phyloP scores from a whole-genome alignment of 192 early-diverging fungal genomes.

The Radiomyces spectabilis region DNA sequence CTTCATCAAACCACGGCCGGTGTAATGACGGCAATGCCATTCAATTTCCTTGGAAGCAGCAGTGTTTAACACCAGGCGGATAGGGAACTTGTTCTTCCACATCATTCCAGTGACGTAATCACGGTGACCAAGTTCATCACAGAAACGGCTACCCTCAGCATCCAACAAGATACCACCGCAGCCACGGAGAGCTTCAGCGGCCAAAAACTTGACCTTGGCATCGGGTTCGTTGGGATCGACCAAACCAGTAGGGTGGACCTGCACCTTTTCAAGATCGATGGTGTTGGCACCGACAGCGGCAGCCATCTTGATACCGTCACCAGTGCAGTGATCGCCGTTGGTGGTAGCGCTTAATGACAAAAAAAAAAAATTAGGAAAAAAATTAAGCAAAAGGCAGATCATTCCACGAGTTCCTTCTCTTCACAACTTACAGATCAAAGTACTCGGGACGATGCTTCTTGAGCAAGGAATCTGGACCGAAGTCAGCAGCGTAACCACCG shows the following conservation, averaged over 20 bases:
- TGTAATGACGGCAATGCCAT: constrained; percentile 91
- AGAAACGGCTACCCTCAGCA: constrained; percentile 80
- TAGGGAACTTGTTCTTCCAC: constrained; percentile 79
- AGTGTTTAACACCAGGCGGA: constrained; percentile 76
- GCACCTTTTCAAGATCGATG: constrained; percentile 93
- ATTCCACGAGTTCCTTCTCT: too few species aligned
- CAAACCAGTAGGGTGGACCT: constrained; percentile 96
- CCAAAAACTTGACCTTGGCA: constrained; percentile 90
- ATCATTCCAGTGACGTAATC: constrained; percentile 90
- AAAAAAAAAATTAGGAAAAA: neutral
- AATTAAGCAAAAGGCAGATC: constrained; percentile 16
- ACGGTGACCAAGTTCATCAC: constrained; percentile 89
- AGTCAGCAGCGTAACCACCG: constrained; percentile 94
- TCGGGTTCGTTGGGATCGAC: constrained; percentile 85
- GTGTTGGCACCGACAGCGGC: constrained; percentile 71
- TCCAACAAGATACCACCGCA: constrained; percentile 82
- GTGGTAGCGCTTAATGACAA: constrained; percentile 84
- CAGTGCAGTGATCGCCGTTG: constrained; percentile 91
- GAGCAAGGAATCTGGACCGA: constrained; percentile 65
- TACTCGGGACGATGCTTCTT: constrained; percentile 79
- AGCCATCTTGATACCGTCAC: constrained; percentile 91
- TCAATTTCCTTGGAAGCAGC: constrained; percentile 83
- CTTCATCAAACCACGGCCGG: constrained; percentile 85
- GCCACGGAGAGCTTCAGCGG: constrained; percentile 94
- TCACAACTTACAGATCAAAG: constrained; percentile 36